Conservation (phyloP, 768 basidiomycete genomes). For the Tricholoma flavovirens region DNA sequence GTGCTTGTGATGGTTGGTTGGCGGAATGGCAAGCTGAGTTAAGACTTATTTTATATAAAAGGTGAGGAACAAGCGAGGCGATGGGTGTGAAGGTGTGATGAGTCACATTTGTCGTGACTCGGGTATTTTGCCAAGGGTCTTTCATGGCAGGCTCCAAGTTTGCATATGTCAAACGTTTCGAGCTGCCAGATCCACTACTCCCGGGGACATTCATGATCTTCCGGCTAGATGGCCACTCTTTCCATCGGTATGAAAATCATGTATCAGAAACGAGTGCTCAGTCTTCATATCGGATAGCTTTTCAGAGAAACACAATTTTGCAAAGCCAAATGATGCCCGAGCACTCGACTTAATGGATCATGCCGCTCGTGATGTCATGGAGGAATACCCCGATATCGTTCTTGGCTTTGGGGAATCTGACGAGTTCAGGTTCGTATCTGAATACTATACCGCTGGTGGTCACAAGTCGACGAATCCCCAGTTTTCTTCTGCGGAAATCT, state of each 20-base stretch:
- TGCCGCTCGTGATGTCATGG: constrained; percentile 78
- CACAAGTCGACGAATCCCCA: constrained; percentile 24
- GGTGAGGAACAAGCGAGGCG: constrained; percentile 13
- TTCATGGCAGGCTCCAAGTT: constrained; percentile 90
- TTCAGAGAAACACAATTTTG: constrained; percentile 74
- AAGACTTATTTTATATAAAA: neutral
- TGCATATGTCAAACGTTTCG: constrained; percentile 85
- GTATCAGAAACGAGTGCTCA: neutral
- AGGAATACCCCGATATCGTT: constrained; percentile 75
- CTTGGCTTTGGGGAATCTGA: constrained; percentile 96
- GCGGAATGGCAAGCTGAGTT: neutral
- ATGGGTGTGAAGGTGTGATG: neutral
- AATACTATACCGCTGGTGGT: neutral
- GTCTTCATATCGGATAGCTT: constrained; percentile 46
- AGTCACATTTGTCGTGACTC: constrained; percentile 11
- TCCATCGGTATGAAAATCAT: constrained; percentile 63
- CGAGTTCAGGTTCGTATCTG: constrained; percentile 73
- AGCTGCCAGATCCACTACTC: constrained; percentile 81
- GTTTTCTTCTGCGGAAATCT: constrained; percentile 79
- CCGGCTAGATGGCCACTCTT: constrained; percentile 88
- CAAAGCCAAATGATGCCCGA: constrained; percentile 87
- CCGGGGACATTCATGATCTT: constrained; percentile 82
- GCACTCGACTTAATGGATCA: constrained; percentile 90
- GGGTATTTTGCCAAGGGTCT: too few relatives aligned
- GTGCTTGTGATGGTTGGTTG: constrained; percentile 1